phyloP scores from a whole-genome alignment of 2,329 filamentous ascomycete genomes.

The Xylaria sp. region DNA sequence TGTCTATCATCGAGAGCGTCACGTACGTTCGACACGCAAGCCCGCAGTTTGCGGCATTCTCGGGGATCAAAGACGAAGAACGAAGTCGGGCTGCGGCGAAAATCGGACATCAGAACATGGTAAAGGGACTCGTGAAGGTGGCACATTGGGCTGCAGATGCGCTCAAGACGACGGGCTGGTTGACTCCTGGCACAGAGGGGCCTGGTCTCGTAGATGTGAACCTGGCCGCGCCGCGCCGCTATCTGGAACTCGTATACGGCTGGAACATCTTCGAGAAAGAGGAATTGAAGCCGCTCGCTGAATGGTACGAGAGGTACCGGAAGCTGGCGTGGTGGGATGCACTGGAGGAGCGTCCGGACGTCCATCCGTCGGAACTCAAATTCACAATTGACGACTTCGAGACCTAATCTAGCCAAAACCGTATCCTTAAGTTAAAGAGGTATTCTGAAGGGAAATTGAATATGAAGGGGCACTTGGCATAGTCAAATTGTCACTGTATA shows the following conservation, averaged over 20 bases:
- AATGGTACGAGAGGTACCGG: constrained; percentile 40
- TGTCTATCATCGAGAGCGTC: constrained; percentile 23
- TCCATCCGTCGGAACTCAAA: constrained; percentile 31
- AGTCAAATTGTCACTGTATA: not conserved
- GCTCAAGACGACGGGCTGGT: constrained; percentile 38
- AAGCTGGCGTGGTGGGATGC: constrained; percentile 40
- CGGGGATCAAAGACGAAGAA: constrained; percentile 32
- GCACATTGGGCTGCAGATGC: constrained; percentile 28
- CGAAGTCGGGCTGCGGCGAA: constrained; percentile 33
- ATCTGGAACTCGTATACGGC: constrained; percentile 38
- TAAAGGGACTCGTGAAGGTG: constrained; percentile 33
- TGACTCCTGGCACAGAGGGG: constrained; percentile 39
- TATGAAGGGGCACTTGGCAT: not conserved
- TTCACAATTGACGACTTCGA: constrained; percentile 24
- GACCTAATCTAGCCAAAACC: no score
- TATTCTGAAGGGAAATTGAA: no score
- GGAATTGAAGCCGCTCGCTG: constrained; percentile 28
- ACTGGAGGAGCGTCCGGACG: constrained; percentile 35
- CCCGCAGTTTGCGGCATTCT: constrained; percentile 29
- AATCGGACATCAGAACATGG: constrained; percentile 30
- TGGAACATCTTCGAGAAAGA: constrained; percentile 34
- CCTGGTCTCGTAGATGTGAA: constrained; percentile 40
- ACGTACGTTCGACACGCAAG: constrained; percentile 38
- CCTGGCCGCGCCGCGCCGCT: constrained; percentile 36
- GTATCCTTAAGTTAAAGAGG: no score